Evolutionary conservation across 331 rosid species (phyloP).

Genomic region (Pyrus hybrid): DNA sequence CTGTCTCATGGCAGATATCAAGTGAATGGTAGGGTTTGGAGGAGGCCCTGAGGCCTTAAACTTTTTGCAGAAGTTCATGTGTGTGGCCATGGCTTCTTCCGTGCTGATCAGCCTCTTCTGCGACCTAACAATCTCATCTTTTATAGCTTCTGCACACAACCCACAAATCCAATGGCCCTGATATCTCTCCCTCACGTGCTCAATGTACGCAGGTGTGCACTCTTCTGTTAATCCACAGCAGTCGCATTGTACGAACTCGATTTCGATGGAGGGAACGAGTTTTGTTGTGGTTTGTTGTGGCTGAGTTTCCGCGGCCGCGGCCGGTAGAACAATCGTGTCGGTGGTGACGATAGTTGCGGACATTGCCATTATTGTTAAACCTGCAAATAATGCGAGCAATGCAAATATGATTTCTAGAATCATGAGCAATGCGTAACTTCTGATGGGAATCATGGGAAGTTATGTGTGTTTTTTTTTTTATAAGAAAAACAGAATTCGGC

Average conservation of each 20-base stretch:
- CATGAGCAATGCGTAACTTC: not conserved
- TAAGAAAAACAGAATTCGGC: not conserved
- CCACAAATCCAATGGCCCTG: conserved; percentile 90
- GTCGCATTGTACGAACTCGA: conserved; percentile 68
- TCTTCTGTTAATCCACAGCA: conserved; percentile 94
- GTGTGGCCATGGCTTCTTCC: conserved; percentile 80
- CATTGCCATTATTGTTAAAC: conserved; percentile 45
- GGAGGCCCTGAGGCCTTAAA: conserved; percentile 69
- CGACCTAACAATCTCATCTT: conserved; percentile 76
- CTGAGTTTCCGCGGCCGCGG: not conserved
- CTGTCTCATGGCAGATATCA: conserved; percentile 86
- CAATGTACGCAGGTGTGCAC: conserved; percentile 85
- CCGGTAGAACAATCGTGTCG: conserved; percentile 18
- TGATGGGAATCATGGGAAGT: not conserved
- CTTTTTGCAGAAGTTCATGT: conserved; percentile 70
- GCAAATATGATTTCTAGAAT: not conserved
- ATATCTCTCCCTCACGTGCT: conserved; percentile 59
- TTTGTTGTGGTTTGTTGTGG: conserved; percentile 7
- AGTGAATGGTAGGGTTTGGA: conserved; percentile 58
- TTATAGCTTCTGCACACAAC: conserved; percentile 77
- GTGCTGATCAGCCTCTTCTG: conserved; percentile 65
- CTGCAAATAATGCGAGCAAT: conserved; percentile 20
- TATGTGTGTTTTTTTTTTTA: not conserved
- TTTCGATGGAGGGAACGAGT: conserved; percentile 43
- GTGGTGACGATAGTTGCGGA: conserved; percentile 61